Conservation (phyloP, 148 eudicot genomes). For the Arbutus unedo region DNA sequence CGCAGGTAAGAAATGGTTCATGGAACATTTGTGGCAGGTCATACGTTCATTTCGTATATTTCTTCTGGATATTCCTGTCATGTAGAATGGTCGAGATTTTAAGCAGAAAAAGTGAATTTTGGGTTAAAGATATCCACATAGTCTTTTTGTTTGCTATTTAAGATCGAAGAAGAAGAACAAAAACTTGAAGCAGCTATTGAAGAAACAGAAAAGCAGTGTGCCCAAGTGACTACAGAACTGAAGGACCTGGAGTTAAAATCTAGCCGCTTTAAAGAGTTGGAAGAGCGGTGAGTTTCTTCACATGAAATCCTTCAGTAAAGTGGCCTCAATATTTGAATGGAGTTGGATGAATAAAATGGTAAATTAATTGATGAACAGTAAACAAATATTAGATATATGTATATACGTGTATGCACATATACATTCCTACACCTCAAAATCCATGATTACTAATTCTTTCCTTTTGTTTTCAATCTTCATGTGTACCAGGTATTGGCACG, state of each 20-base stretch:
- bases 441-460: slow-evolving; percentile 2
- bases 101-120: slow-evolving; percentile 8
- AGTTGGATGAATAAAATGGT: background rate
- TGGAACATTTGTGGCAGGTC: background rate
- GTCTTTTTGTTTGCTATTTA: slow-evolving; percentile 18
- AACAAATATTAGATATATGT: background rate
- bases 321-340: background rate
- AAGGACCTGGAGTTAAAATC: slow-evolving; percentile 88
- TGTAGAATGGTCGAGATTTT: background rate
- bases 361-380: background rate
- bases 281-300: slow-evolving; percentile 61
- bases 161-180: slow-evolving; percentile 96
- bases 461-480: slow-evolving; percentile 1
- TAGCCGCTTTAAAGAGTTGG: slow-evolving; percentile 84
- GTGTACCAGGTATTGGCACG: slow-evolving; percentile 87
- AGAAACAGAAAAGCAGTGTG: slow-evolving; percentile 88
- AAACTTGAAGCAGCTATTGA: slow-evolving; percentile 88
- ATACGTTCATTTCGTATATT: background rate
- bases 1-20: background rate
- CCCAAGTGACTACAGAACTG: slow-evolving; percentile 74
- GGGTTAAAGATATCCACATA: slow-evolving; percentile 23
- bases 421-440: background rate
- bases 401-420: background rate
- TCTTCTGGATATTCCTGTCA: background rate
- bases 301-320: background rate